These are phyloP conservation scores for Russula virescens DNA, from an alignment of 768 basidiomycete genomes.

Conservation along the genomic window DNA sequence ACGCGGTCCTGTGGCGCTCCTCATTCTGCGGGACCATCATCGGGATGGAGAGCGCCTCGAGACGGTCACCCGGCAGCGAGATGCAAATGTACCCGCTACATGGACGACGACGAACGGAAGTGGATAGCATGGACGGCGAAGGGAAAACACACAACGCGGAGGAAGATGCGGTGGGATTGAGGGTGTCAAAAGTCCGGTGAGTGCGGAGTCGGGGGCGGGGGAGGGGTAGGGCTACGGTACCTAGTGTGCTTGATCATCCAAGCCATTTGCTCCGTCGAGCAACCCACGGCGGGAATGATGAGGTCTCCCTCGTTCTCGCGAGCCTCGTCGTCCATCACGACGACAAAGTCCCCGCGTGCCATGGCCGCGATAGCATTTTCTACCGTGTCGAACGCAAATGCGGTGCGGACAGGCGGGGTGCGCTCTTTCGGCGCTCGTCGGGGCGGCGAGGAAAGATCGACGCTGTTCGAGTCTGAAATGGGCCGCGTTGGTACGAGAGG, in stretches of 20 bases:
- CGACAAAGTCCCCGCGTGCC: slow-evolving; percentile 78
- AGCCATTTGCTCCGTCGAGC: slow-evolving; percentile 96
- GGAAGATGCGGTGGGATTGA: too few species aligned
- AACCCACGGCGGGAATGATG: slow-evolving; percentile 76
- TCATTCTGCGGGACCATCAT: slow-evolving; percentile 94
- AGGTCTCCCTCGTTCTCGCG: slow-evolving; percentile 98
- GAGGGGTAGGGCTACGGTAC: slow-evolving; percentile 38
- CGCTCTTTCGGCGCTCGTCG: slow-evolving; percentile 25
- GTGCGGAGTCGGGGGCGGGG: neutral
- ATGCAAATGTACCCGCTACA: slow-evolving; percentile 91
- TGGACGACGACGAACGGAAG: too few species aligned
- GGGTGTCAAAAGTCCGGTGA: slow-evolving; percentile 8
- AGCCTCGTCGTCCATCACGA: slow-evolving; percentile 95
- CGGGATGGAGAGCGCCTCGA: slow-evolving; percentile 74
- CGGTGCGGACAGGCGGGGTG: slow-evolving; percentile 26
- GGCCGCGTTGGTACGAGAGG: neutral
- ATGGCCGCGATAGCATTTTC: slow-evolving; percentile 76
- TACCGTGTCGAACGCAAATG: slow-evolving; percentile 72
- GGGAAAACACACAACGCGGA: neutral
- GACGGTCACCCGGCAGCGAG: slow-evolving; percentile 67
- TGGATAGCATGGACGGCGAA: neutral
- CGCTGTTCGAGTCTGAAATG: neutral
- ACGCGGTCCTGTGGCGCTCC: slow-evolving; percentile 89
- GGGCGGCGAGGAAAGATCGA: slow-evolving; percentile 24
- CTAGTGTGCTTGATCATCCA: slow-evolving; percentile 98